Evolutionary conservation across 352 stramenopile species (phyloP).

Genomic region (Blastocystis sp.): DNA sequence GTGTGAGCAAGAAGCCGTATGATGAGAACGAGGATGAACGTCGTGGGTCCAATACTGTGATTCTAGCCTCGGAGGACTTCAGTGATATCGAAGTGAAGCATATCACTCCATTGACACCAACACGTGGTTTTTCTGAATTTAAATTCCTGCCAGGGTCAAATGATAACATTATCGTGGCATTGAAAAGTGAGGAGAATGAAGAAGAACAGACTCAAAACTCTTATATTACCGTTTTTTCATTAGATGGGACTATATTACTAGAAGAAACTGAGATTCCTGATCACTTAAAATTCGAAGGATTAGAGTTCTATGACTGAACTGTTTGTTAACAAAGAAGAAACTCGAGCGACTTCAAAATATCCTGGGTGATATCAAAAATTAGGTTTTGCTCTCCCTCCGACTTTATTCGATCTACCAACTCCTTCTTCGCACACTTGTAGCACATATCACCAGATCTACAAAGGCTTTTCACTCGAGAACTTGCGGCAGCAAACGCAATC

Average conservation of each 20-base stretch:
- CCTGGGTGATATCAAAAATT: background rate
- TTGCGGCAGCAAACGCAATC: slow-evolving; percentile 14
- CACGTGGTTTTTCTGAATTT: slow-evolving; percentile 84
- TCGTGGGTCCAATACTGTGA: slow-evolving; percentile 78
- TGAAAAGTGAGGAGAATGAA: slow-evolving; percentile 85
- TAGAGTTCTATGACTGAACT: slow-evolving; percentile 72
- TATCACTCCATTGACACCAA: slow-evolving; percentile 73
- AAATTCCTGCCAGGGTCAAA: slow-evolving; percentile 84
- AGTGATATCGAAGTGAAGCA: slow-evolving; percentile 73
- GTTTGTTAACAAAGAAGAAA: background rate
- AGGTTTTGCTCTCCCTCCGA: background rate
- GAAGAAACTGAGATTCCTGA: slow-evolving; percentile 81
- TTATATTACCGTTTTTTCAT: slow-evolving; percentile 82
- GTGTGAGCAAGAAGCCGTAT: slow-evolving; percentile 86
- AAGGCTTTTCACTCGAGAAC: background rate
- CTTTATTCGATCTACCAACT: background rate
- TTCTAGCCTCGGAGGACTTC: slow-evolving; percentile 81
- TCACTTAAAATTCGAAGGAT: slow-evolving; percentile 81
- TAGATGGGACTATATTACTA: slow-evolving; percentile 78
- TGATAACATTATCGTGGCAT: slow-evolving; percentile 80
- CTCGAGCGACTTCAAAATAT: background rate
- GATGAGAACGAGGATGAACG: slow-evolving; percentile 89
- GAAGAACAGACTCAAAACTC: slow-evolving; percentile 71
- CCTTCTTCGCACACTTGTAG: slow-evolving; percentile 11
- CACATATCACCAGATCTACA: background rate